phyloP scores from a whole-genome alignment of 805 yeast species.

The Ogataea methylovora region DNA sequence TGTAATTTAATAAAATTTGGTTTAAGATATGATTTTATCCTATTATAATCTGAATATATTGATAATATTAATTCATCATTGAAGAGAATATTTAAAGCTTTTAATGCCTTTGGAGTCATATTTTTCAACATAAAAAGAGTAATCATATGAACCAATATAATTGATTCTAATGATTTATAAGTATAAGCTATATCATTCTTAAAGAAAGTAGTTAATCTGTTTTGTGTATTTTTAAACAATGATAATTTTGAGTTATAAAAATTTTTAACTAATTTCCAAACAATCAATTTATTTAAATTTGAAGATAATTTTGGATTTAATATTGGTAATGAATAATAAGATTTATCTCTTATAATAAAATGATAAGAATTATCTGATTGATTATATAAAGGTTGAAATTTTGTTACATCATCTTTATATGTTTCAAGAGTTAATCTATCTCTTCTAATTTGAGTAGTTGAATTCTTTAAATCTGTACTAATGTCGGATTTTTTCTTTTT shows the following conservation, averaged over 20 bases:
- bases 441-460: no score
- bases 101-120: no score
- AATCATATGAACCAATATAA: background rate
- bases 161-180: background rate
- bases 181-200: background rate
- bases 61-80: background rate
- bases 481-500: background rate
- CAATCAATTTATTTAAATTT: background rate
- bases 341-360: background rate
- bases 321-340: background rate
- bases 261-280: no score
- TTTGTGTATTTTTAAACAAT: no score
- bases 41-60: background rate
- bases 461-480: constrained; percentile 2
- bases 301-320: background rate
- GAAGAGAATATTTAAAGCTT: no score
- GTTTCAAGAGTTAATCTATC: background rate
- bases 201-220: no score
- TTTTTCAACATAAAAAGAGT: background rate
- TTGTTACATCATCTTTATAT: background rate
- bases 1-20: background rate
- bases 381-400: background rate
- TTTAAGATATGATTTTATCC: background rate
- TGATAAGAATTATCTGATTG: background rate
- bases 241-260: no score